These are phyloP conservation scores for Elongisporangium undulatum DNA, from an alignment of 352 stramenopile genomes.

Conservation along the genomic window DNA sequence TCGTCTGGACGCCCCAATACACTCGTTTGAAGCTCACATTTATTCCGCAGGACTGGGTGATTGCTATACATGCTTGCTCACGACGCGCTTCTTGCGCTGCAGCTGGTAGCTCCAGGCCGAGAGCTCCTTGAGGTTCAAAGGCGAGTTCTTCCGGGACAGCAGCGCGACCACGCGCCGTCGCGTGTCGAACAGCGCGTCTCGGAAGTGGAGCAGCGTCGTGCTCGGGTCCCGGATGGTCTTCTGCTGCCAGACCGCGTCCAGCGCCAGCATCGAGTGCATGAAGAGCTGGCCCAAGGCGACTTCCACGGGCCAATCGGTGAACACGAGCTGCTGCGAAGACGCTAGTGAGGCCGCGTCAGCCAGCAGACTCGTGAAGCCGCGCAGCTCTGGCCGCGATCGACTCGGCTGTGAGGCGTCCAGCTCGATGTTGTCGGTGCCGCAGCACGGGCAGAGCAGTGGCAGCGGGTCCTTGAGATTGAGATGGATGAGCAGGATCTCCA, in stretches of 20 bases:
- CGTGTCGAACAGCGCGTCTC: constrained; percentile 50
- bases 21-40: background rate
- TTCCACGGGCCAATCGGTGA: constrained; percentile 37
- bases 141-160: constrained; percentile 36
- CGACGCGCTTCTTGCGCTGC: constrained; percentile 7
- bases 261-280: constrained; percentile 50
- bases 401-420: constrained; percentile 47
- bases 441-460: constrained; percentile 60
- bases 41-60: constrained; percentile 1
- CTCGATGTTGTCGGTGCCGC: constrained; percentile 61
- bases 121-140: constrained; percentile 43
- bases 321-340: constrained; percentile 34
- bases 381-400: constrained; percentile 46
- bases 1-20: background rate
- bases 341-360: constrained; percentile 32
- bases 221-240: constrained; percentile 39
- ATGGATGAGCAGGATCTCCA: constrained; percentile 66
- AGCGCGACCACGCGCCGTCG: constrained; percentile 39
- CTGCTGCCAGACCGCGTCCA: constrained; percentile 58
- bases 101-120: constrained; percentile 39
- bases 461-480: constrained; percentile 65
- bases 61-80: constrained; percentile 4
- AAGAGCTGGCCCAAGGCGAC: constrained; percentile 57
- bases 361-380: constrained; percentile 43
- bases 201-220: constrained; percentile 60